These are phyloP conservation scores for Acmispon strigosus DNA, from an alignment of 306 rosid genomes.

Conservation along the genomic window DNA sequence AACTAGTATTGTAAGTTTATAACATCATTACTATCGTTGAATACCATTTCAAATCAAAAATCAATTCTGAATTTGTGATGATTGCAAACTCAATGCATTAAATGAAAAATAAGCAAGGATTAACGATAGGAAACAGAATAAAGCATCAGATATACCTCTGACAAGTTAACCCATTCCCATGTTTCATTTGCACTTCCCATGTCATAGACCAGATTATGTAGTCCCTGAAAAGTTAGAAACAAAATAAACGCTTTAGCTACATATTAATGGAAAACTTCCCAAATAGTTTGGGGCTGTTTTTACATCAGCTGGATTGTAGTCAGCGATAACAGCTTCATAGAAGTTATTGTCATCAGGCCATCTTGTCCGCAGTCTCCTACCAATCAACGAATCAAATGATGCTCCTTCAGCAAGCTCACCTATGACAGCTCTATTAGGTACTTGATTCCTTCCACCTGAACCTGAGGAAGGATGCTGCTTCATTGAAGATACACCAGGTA, in stretches of 20 bases:
- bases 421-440: constrained; percentile 49
- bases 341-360: constrained; percentile 98
- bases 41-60: background rate
- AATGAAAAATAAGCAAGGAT: constrained; percentile 5
- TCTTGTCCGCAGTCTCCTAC: constrained; percentile 83
- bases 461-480: constrained; percentile 69
- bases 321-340: constrained; percentile 89
- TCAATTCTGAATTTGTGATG: background rate
- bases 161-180: constrained; percentile 89
- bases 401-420: constrained; percentile 61
- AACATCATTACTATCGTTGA: background rate
- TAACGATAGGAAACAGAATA: constrained; percentile 4
- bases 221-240: constrained; percentile 52
- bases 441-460: constrained; percentile 69
- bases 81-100: background rate
- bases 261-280: constrained; percentile 7
- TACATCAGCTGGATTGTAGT: constrained; percentile 68
- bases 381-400: constrained; percentile 52
- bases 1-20: background rate
- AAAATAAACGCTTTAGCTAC: constrained; percentile 1
- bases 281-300: constrained; percentile 5
- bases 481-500: constrained; percentile 59
- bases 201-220: constrained; percentile 82
- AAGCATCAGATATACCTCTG: constrained; percentile 62
- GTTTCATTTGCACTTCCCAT: constrained; percentile 65